Percentiles rank a stretch among this genome's conserved stretches.
These are phyloP conservation scores for Pseudogymnoascus sp. DNA, from an alignment of 2,329 filamentous ascomycete genomes.

Conservation along the genomic window DNA sequence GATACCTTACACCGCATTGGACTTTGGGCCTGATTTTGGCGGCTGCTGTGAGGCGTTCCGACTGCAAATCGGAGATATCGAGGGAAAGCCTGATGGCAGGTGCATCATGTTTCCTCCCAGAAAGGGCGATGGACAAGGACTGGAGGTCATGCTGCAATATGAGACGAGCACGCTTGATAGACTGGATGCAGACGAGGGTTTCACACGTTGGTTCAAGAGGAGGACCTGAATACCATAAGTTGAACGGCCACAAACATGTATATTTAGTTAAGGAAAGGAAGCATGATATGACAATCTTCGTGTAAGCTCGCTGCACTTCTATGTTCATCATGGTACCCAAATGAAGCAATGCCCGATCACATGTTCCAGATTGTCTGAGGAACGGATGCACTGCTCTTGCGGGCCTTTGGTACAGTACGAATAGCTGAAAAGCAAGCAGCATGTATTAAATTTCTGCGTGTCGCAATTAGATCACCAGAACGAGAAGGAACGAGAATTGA, in stretches of 20 bases:
- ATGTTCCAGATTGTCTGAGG: not conserved
- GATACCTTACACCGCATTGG: not conserved
- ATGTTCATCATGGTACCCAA: not conserved
- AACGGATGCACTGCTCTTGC: not conserved
- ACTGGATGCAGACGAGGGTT: not conserved
- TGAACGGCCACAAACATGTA: not conserved
- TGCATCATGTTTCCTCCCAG: conserved; percentile 5
- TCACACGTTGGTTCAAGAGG: conserved; percentile 1
- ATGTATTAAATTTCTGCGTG: too few relatives aligned
- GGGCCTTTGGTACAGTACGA: too few relatives aligned
- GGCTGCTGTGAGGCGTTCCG: not conserved
- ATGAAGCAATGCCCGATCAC: not conserved
- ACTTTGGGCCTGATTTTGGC: not conserved
- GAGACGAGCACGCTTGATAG: not conserved
- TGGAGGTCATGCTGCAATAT: conserved; percentile 2
- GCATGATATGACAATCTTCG: not conserved
- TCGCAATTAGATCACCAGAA: too few relatives aligned
- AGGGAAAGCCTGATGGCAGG: conserved; percentile 8
- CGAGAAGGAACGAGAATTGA: too few relatives aligned
- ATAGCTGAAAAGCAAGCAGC: too few relatives aligned
- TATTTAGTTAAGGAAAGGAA: not conserved
- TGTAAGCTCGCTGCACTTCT: not conserved
- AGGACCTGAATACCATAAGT: not conserved
- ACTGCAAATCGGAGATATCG: conserved; percentile 1
- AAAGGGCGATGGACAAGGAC: not conserved